Evolutionary conservation across 768 basidiomycete species (phyloP), one percentile per base, ranked within the genome.

Genomic region (Boletus subcaerulescens): DNA sequence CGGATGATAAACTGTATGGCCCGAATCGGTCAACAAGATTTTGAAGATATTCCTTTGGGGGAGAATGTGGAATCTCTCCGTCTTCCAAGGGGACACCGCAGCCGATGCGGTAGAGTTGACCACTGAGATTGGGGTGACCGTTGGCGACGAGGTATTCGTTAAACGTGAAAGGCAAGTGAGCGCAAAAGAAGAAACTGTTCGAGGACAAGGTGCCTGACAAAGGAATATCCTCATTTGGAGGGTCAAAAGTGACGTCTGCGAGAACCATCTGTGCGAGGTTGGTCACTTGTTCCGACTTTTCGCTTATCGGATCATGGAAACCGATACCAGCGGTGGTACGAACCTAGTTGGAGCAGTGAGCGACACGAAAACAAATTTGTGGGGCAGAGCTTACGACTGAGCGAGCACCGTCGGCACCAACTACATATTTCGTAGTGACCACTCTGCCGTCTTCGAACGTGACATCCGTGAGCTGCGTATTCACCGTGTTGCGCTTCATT

Each of bases 391-490:
- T 38, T 61, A 80, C 81, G 13, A 68, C 61, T 1, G 80, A 82
- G 50, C 63, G 72, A 7, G 78, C 69, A 12, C 82, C 82, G 60
- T 83, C 81, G 4, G 82, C 79, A 32, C 78, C 81, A 31, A 83
- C 60, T 2, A 83, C 75, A 59, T 80, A 81, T 38, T 69, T 74
- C 10, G 81, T 68, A 3, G 66, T 72, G 15, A 82, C 66, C 10
- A 71, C 63, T 41, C 70, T 70, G 1, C 81, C 80, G 26, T 74
- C 73, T 22, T 82, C 79, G 53, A 84, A 82, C 0, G 61, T 50
- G 8, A 80, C 79, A 12, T 79, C 72, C 4, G 65, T 70, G 22
- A 75, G 43, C 18, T 60, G 61, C 1, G 45, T 2, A 32, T 75
- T 69, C 20, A 60, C 55, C 5, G 61, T 38, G 43, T 70, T 73